phyloP scores from a whole-genome alignment of 2,329 filamentous ascomycete species.

The Colletotrichum navitas region DNA sequence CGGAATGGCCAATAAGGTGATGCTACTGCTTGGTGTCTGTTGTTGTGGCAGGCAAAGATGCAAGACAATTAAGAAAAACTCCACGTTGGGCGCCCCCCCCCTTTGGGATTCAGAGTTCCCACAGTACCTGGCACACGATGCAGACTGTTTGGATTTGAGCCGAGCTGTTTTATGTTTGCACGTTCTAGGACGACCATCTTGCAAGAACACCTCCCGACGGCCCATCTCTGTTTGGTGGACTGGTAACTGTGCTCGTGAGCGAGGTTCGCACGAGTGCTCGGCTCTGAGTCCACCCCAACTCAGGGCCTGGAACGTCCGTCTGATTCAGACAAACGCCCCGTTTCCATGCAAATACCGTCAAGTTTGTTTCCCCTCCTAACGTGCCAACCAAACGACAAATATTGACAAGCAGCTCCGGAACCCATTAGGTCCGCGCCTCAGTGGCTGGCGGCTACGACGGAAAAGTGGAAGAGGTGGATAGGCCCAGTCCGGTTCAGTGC shows the following conservation, averaged over 20 bases:
- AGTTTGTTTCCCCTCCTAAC: background rate
- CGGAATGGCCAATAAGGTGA: background rate
- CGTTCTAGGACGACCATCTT: background rate
- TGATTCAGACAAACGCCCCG: background rate
- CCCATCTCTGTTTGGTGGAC: background rate
- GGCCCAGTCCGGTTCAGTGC: background rate
- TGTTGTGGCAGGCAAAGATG: slow-evolving; percentile 15
- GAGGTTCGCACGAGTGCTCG: background rate
- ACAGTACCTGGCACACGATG: background rate
- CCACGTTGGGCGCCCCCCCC: slow-evolving; percentile 1
- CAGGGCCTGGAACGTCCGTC: slow-evolving; percentile 25
- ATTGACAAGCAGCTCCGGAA: slow-evolving; percentile 19
- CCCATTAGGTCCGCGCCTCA: slow-evolving; percentile 26
- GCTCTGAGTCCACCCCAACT: background rate
- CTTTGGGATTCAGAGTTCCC: background rate
- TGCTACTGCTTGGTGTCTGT: slow-evolving; percentile 6
- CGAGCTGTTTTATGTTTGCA: background rate
- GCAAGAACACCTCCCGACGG: background rate
- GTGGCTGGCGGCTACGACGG: slow-evolving; percentile 18
- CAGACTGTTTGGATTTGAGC: background rate
- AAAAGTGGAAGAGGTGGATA: background rate
- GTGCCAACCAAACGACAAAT: background rate
- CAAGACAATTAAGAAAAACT: slow-evolving; percentile 16
- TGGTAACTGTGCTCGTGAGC: background rate
- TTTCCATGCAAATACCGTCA: background rate